phyloP scores from a whole-genome alignment of 2,329 filamentous ascomycete genomes.

The Ophiocordyceps australis region DNA sequence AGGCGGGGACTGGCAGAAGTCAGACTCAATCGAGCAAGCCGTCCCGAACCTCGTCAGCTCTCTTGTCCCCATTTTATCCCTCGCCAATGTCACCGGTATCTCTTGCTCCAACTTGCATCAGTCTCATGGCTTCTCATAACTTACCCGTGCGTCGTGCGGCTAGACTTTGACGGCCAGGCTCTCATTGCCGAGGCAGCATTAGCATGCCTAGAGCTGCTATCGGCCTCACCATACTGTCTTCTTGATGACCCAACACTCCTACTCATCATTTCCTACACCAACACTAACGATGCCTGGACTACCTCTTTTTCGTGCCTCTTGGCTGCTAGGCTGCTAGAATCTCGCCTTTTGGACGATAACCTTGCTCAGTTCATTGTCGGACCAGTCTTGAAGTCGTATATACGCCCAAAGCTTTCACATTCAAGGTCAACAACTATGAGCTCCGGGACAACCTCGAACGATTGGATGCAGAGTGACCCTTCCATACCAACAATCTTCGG shows the following conservation, averaged over 20 bases:
- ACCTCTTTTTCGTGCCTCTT: conserved; percentile 10
- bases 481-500: conserved; percentile 1
- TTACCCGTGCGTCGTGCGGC: not conserved
- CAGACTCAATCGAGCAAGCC: not conserved
- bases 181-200: conserved; percentile 9
- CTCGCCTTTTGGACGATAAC: conserved; percentile 6
- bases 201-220: conserved; percentile 10
- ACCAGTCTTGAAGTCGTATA: conserved; percentile 40
- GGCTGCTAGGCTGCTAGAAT: conserved; percentile 14
- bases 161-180: conserved; percentile 1
- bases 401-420: conserved; percentile 51
- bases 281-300: conserved; percentile 18
- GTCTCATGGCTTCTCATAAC: not conserved
- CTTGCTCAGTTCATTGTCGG: conserved; percentile 25
- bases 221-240: conserved; percentile 1
- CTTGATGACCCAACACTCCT: conserved; percentile 10
- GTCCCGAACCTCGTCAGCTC: not conserved
- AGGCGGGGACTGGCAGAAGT: not conserved
- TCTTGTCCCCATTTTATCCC: not conserved
- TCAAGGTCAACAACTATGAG: conserved; percentile 23
- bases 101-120: not conserved
- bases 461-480: conserved; percentile 1
- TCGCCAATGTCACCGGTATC: not conserved
- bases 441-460: conserved; percentile 10
- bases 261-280: conserved; percentile 12